These are phyloP conservation scores for Scheffersomyces cryptocercus DNA, from an alignment of 1,139 yeast species.

Conservation along the genomic window DNA sequence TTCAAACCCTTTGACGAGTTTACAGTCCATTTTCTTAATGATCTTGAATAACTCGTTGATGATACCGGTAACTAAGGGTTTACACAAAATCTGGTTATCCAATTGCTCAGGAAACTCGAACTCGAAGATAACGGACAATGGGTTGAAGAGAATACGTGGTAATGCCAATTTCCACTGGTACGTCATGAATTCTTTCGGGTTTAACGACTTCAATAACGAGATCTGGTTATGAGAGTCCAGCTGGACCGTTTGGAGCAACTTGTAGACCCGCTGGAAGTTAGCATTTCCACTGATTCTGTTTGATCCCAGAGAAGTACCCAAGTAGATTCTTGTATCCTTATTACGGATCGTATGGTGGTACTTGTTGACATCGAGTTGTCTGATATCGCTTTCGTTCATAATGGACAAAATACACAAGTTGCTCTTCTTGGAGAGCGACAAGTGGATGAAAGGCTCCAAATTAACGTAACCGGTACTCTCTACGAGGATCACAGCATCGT, in stretches of 20 bases:
- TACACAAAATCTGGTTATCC: constrained; percentile 69
- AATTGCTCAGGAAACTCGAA: constrained; percentile 61
- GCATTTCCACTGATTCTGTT: constrained; percentile 14
- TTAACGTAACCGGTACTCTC: constrained; percentile 74
- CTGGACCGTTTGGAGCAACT: constrained; percentile 36
- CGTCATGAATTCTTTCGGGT: constrained; percentile 61
- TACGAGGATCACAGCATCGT: constrained; percentile 52
- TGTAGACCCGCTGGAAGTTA: constrained; percentile 30
- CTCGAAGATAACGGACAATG: constrained; percentile 73
- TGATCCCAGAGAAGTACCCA: constrained; percentile 33
- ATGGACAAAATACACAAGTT: constrained; percentile 53
- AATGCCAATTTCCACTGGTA: constrained; percentile 86
- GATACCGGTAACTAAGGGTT: constrained; percentile 80
- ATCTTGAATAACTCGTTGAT: constrained; percentile 73
- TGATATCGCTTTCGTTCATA: constrained; percentile 65
- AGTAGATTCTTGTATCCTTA: constrained; percentile 40
- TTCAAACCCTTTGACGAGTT: constrained; percentile 63
- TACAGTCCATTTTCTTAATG: constrained; percentile 77
- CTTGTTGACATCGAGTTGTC: constrained; percentile 30
- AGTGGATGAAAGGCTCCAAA: constrained; percentile 63
- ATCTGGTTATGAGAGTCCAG: constrained; percentile 27
- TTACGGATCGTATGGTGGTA: constrained; percentile 30
- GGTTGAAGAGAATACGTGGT: constrained; percentile 76
- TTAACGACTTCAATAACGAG: constrained; percentile 46
- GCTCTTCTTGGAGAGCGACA: constrained; percentile 31